These are phyloP conservation scores for Tetracladium setigerum DNA, from an alignment of 495 filamentous ascomycete species.

Conservation along the genomic window DNA sequence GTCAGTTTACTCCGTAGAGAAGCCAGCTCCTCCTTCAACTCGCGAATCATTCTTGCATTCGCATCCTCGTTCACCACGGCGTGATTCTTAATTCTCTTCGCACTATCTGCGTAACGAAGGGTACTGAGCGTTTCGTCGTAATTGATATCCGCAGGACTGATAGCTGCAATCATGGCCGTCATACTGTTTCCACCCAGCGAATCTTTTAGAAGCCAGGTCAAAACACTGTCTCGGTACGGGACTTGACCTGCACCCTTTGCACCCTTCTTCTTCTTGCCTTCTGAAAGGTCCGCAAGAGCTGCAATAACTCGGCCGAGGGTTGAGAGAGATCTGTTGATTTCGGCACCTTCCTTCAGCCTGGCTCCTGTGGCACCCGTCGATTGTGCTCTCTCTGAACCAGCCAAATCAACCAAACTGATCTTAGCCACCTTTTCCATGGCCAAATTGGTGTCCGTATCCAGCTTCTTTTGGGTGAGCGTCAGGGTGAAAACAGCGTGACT, in stretches of 20 bases:
- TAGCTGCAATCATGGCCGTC: conserved; percentile 99
- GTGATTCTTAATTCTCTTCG: conserved; percentile 99
- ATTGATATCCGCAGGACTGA: conserved; percentile 98
- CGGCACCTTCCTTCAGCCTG: conserved; percentile 93
- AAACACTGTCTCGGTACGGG: conserved; percentile 91
- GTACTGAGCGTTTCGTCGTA: conserved; percentile 97
- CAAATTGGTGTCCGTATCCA: conserved; percentile 91
- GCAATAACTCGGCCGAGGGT: conserved; percentile 98
- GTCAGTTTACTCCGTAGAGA: conserved; percentile 81
- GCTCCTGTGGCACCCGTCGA: conserved; percentile 96
- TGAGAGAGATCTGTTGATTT: conserved; percentile 95
- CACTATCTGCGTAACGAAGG: conserved; percentile 91
- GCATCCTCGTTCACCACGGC: conserved; percentile 98
- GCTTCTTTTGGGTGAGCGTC: conserved; percentile 88
- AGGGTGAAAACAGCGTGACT: conserved; percentile 98
- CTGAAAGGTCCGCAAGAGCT: conserved; percentile 83
- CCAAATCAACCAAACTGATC: conserved; percentile 95
- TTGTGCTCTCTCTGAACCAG: conserved; percentile 92
- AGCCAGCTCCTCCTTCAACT: conserved; percentile 91
- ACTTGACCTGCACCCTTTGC: conserved; percentile 59
- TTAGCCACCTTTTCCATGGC: conserved; percentile 95
- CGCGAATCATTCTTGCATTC: conserved; percentile 97
- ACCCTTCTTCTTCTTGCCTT: conserved; percentile 74
- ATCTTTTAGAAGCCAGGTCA: conserved; percentile 97
- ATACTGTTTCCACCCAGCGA: conserved; percentile 98